Base-by-base conservation (phyloP, 164 flowering plant genomes). In the Echeveria elegans region DNA sequence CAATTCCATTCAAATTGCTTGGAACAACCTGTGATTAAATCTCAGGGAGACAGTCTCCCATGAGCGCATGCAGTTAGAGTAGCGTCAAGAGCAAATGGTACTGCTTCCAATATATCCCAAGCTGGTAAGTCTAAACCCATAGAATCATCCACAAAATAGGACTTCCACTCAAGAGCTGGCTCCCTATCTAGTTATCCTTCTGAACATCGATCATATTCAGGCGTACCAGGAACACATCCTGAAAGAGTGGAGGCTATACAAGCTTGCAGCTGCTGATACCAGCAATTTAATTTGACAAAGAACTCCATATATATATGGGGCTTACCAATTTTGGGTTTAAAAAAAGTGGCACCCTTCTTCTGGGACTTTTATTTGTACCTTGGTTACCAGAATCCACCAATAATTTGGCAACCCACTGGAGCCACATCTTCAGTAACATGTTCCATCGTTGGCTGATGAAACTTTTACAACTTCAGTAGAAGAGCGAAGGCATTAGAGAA, bases 101-200 rank as follows among this genome's bases (percentile, higher is more conserved):
- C 86, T 73, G 96, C 99, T 84, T 94, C 96, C 45, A 94, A 81
- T 67, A 94, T 86, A 77, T 91, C 96, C 97, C 99, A 94, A 52
- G 99, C 96, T 65, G 96, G 92, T 60, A 94, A 72, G 60, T 83
- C 83, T 26, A 89, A 96, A 72, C 85, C 81, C 21, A 71, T 19
- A 53, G 74, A 75, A 34, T 75, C 67, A 64, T 89, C 97, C 36
- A 86, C 97, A 69, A 88, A 73, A 75, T 83, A 73, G 88, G 88
- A 69, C 88, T 87, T 68, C 87, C 95, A 71, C 79, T 75, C 67
- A 79, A 40, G 36, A 90, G 62, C 60, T 84, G 89, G 61, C 73
- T 73, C 68, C 82, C 83, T n/a, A n/a, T 71, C 78, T 84, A 68
- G 72, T 83, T 18, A 89, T 75, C 79, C 84, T 94, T 70, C 83